Base-by-base conservation (phyloP, 202 grass and related monocot genomes). In the Hordeum pubiflorum region DNA sequence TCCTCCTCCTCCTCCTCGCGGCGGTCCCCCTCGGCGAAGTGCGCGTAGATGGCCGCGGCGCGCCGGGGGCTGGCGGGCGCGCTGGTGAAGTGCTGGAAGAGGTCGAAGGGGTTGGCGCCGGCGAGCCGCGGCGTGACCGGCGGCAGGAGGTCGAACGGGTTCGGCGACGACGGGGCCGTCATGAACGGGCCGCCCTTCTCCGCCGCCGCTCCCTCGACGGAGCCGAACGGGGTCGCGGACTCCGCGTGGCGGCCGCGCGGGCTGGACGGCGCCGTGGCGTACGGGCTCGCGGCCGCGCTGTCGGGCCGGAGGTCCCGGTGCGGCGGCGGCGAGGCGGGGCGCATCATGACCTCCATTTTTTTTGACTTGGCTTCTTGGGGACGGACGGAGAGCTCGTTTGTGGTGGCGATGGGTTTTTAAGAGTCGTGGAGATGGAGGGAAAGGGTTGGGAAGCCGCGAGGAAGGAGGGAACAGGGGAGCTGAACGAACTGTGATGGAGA, bases 61-160 rank as follows among this genome's bases (percentile, higher is more conserved):
- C 90, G 90, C 1, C 84, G 77, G 8, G 96, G 96, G 85, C 90
- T 95, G 33, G 90, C 77, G 9, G 96, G 96, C 29, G 89, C 96
- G 88, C 96, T 99, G 63, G 84, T 88, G 85, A 90, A 95, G 85
- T 95, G 96, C 58, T 85, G 75, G 72, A 87, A 88, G 56, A 87
- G 86, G 48, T 99, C 96, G 84, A 99, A 99, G 0, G 94, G 94
- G 71, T 95, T 87, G 77, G 65, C 87, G 75, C 71, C 62, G 20
- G 79, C 41, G 74, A 69, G 69, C 34, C 74, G 88, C 40, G 90
- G 83, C 58, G 80, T 88, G 80, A 48, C 15, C 24, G 86, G 78
- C 17, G 85, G 72, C 70, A 83, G 57, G 56, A 76, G 37, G 15
- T 94, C 86, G 77, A 94, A 87, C 75, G 83, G 86, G 26, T 87